Evolutionary conservation across 1,139 yeast genomes (phyloP), one percentile per base, ranked within the genome.

Genomic region (Candida sp.): DNA sequence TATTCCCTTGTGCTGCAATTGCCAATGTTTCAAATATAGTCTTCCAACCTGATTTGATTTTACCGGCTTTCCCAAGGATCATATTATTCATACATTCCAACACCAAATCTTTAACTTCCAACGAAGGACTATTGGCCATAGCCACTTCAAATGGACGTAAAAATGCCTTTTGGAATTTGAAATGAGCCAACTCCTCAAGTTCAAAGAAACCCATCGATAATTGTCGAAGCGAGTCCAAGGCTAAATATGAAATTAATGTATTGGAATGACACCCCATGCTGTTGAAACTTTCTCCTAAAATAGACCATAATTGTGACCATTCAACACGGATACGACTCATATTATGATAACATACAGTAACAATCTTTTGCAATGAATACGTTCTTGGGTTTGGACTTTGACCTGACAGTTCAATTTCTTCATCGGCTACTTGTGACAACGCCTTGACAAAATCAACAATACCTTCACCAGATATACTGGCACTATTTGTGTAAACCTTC

Each of bases 281-380:
- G 52, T 89, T 88, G 67, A 95, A 93, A 36, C 90, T 88, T 50
- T 81, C 87, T 9, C 96, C 97, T 87, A 95, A 87, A 9, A 88
- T 85, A 5, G 86, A 79, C 99, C 99, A 95, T 47, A 95, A 73
- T 46, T 89, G 95, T 6, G 96, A 82, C 98, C 99, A 95, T 66
- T 95, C 97, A 50, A 95, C 83, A 61, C 97, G 82, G 55, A 95
- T 90, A 72, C 99, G 87, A 45, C 82, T 83, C 98, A 95, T 93
- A 62, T 95, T 95, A 69, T 95, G 95, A 63, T 93, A 93, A 64
- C 98, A 91, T 39, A 95, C 95, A 63, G 95, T 99, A 41, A 95
- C 96, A 74, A 95, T 87, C 59, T 95, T 95, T 57, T 90, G 98
- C 49, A 95, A 69, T 0, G 97, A 87, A 58, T 89, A 95, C 65